Base-by-base conservation (phyloP, 192 early-diverging fungal genomes). In the Phycomyces nitens region DNA sequence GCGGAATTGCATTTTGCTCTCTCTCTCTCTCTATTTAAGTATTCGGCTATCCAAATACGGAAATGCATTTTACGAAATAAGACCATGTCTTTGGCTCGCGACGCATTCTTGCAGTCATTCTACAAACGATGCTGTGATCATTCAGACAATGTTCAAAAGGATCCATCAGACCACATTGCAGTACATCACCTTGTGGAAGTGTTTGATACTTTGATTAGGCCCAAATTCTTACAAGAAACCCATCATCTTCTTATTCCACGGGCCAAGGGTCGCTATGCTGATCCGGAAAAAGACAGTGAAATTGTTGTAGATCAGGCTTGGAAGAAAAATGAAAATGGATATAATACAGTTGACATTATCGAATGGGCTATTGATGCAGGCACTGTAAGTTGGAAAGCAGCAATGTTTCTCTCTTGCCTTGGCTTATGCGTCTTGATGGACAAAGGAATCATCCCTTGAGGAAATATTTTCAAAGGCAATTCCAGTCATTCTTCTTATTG, bases 311-410 rank as follows among this genome's bases (percentile, higher is more conserved):
- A 61, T 18, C 59, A 49, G 41, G 23, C 24, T 20, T 65, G 65
- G 58, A 66, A 72, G 5, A 26, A 66, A 29, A 14, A 12, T 41
- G 47, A 39, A 10, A 21, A 47, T 26, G 62, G 47, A n/a, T 51
- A 42, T 62, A 14, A 4, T 72, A 9, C 38, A 49, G 14, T 72
- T 64, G 70, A 40, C 62, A 7, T 22, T 72, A 10, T 5, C 60
- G 18, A 18, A 26, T 26, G 12, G 16, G 8, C 23, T 0, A 14
- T 56, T 14, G 18, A 26, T 27, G 16, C 23, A 40, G 3, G 42
- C 15, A 2, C 38, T 64, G 11, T 27, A 24, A n/a, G 24, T 15
- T 15, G 24, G 6, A 23, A 26, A 2, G 9, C 22, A 8, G 4
- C 42, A 1, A 14, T 23, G 15, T 39, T 22, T 18, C 22, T 20